phyloP scores from a whole-genome alignment of 2,329 filamentous ascomycete genomes.

The Cladosporium sp. region DNA sequence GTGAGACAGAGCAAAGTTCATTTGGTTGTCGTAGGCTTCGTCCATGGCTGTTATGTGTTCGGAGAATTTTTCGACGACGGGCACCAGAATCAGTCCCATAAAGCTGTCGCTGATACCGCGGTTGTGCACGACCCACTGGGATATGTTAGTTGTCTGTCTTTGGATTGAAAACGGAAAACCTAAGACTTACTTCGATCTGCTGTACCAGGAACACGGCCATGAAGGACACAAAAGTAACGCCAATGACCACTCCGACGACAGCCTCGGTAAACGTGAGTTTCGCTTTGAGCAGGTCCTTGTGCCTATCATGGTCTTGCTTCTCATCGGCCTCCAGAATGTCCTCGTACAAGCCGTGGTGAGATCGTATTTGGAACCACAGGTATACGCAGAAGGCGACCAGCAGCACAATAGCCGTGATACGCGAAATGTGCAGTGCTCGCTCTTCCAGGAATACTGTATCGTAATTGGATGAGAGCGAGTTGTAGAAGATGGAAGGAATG shows the following conservation, averaged over 20 bases:
- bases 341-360: conserved; percentile 77
- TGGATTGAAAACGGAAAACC: neutral
- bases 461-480: conserved; percentile 30
- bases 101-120: conserved; percentile 57
- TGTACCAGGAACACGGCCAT: conserved; percentile 76
- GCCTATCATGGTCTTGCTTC: conserved; percentile 62
- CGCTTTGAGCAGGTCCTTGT: conserved; percentile 59
- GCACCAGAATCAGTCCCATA: conserved; percentile 72
- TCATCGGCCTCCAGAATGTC: conserved; percentile 73
- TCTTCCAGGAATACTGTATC: conserved; percentile 40
- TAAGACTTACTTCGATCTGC: conserved; percentile 57
- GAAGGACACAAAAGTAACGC: conserved; percentile 69
- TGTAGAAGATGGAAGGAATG: conserved; percentile 57
- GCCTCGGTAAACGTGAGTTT: conserved; percentile 77
- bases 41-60: conserved; percentile 83
- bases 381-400: conserved; percentile 64
- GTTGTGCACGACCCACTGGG: conserved; percentile 51
- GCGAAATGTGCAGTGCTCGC: conserved; percentile 66
- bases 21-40: conserved; percentile 76
- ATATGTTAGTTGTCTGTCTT: conserved; percentile 27
- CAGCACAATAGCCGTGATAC: conserved; percentile 69
- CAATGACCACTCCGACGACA: conserved; percentile 62
- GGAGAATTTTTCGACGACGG: conserved; percentile 80
- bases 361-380: conserved; percentile 71
- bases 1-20: conserved; percentile 80